Evolutionary conservation across 176 grass and related monocot genomes (phyloP).

Genomic region (Alloteropsis semialata): DNA sequence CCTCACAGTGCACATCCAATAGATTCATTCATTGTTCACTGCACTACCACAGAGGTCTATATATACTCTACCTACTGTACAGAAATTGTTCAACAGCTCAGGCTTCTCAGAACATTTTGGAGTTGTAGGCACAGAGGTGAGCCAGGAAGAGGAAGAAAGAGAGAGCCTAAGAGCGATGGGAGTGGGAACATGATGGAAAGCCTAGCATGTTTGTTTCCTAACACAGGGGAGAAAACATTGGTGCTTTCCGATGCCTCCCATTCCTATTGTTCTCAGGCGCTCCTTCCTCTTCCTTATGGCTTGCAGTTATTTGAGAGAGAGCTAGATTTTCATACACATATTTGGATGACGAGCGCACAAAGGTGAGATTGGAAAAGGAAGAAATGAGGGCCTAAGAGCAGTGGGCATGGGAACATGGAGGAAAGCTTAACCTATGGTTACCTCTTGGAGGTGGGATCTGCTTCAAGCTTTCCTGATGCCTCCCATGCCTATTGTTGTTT

Average conservation of each 20-base stretch:
- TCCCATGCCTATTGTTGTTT: conserved; percentile 13
- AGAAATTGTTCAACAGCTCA: neutral
- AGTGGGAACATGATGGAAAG: conserved; percentile 40
- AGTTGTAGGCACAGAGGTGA: neutral
- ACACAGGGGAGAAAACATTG: neutral
- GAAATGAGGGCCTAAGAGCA: conserved; percentile 26
- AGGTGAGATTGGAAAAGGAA: neutral
- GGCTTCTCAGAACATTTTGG: neutral
- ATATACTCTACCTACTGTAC: neutral
- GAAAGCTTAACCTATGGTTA: neutral
- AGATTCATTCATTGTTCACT: neutral
- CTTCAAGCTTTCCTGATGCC: conserved; percentile 17
- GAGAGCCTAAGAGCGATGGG: conserved; percentile 27
- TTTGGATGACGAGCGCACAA: neutral
- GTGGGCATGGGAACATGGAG: conserved; percentile 13
- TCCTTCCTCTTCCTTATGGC: conserved; percentile 31
- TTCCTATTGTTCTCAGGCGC: conserved; percentile 40
- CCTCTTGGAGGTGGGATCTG: neutral
- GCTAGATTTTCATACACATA: neutral
- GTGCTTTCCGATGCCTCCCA: conserved; percentile 32
- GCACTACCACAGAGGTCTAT: neutral
- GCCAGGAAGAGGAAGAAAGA: neutral
- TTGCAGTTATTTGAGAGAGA: neutral
- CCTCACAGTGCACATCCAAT: neutral
- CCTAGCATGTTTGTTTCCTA: neutral